Base-by-base conservation (phyloP, 176 grass and related monocot genomes). In the Carex scoparia region DNA sequence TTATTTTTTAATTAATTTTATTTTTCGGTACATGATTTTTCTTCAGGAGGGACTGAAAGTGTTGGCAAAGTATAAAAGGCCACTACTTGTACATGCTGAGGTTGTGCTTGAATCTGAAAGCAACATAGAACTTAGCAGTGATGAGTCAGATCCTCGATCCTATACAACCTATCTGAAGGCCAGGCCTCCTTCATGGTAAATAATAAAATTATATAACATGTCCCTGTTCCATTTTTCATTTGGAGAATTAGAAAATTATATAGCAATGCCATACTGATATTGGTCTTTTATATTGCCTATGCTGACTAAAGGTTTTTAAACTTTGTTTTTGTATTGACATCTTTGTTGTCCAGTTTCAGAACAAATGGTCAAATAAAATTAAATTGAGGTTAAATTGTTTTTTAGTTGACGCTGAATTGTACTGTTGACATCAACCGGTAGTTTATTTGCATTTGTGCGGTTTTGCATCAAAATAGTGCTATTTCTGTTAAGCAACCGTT, bases 61-160 rank as follows among this genome's bases (percentile, higher is more conserved):
- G 18, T 75, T 99, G 70, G 93, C 93, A 27, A 99, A 94, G 88
- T 99, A 95, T 89, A 86, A 92, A 18, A 99, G 88, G 18, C 90
- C 96, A 13, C 90, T 99, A 32, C 96, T 99, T 86, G 92, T 99
- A 79, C 96, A 99, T 66, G 88, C 93, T 16, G 96, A 99, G 37
- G 85, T 92, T 66, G 87, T 92, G 85, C 91, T 89, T 11, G 85
- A 92, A 73, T 72, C 85, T 42, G 57, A 88, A 32, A 94, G 14
- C 66, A 86, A 86, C 0, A 73, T 84, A 57, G 87, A 81, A 44
- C 61, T 81, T 0, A 46, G 27, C 61, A 65, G 84, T 76, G 90
- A 53, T 6, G 84, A 83, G 69, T n/a, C 75, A 28, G 85, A 95
- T 89, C 81, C 91, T 69, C 80, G 88, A 84, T 93, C 91, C 19